Evolutionary conservation across 192 early-diverging fungal species (phyloP).

Genomic region (Fimicolochytrium jonesii): DNA sequence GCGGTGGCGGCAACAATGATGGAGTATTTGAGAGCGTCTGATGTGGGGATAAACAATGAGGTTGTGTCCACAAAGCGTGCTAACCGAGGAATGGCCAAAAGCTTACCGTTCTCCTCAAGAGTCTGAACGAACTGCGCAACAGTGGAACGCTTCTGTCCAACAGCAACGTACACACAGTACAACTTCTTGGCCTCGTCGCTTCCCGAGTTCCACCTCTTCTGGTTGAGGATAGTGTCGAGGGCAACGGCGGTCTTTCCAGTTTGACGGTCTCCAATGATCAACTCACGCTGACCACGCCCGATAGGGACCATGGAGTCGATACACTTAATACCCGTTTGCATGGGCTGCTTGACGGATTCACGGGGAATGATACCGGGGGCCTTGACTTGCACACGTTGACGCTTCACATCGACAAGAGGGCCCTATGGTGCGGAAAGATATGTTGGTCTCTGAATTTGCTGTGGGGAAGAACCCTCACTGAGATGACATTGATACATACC

Average conservation of each 20-base stretch:
- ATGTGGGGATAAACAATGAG: no score
- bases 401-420: conserved; percentile 77
- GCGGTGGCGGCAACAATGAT: conserved; percentile 98
- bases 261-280: conserved; percentile 99
- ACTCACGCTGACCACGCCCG: conserved; percentile 99
- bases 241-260: conserved; percentile 99
- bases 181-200: conserved; percentile 96
- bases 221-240: conserved; percentile 98
- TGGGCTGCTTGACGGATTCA: conserved; percentile 98
- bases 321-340: conserved; percentile 99
- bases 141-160: conserved; percentile 99
- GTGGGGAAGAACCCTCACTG: no score
- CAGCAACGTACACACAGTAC: conserved; percentile 99
- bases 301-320: conserved; percentile 99
- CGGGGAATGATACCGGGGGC: conserved; percentile 99
- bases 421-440: no score
- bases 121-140: conserved; percentile 99
- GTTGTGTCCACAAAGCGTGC: no score
- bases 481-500: no score
- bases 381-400: conserved; percentile 97
- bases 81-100: no score
- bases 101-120: conserved; percentile 81
- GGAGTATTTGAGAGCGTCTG: conserved; percentile 97
- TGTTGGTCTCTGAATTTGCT: no score
- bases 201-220: conserved; percentile 97